phyloP scores from a whole-genome alignment of 768 basidiomycete species.

The Mycena albidolilacea region DNA sequence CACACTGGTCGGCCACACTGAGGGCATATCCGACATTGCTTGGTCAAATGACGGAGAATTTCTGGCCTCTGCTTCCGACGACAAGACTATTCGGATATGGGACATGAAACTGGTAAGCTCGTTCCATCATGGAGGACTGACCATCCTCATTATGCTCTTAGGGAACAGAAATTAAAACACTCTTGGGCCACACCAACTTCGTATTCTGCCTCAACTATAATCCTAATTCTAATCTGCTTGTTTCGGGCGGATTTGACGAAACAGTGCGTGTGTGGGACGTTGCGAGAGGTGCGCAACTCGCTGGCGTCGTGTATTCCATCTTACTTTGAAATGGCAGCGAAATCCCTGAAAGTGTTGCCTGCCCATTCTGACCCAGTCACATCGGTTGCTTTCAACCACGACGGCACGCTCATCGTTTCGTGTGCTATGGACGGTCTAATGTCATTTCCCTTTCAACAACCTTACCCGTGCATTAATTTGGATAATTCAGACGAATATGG shows the following conservation, averaged over 20 bases:
- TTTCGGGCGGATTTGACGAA: constrained; percentile 96
- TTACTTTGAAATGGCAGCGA: constrained; percentile 64
- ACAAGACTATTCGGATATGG: constrained; percentile 92
- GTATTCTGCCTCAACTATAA: constrained; percentile 96
- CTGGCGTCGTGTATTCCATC: background rate
- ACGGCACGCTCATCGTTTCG: constrained; percentile 95
- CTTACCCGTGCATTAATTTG: constrained; percentile 19
- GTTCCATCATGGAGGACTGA: constrained; percentile 26
- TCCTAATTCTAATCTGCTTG: constrained; percentile 90
- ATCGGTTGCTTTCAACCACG: constrained; percentile 93
- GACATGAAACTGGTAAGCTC: constrained; percentile 72
- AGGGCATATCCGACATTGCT: constrained; percentile 92
- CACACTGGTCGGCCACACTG: constrained; percentile 80
- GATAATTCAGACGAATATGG: constrained; percentile 87
- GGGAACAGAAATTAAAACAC: constrained; percentile 73
- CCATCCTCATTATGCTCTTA: constrained; percentile 45
- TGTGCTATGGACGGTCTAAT: constrained; percentile 98
- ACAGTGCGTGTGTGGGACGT: constrained; percentile 98
- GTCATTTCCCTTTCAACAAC: constrained; percentile 61
- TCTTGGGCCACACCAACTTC: constrained; percentile 92
- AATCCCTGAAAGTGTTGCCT: constrained; percentile 88
- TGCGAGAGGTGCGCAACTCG: constrained; percentile 73
- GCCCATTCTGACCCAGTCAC: constrained; percentile 99
- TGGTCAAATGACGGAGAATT: constrained; percentile 89
- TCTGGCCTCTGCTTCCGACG: constrained; percentile 94